A percentile compares a stretch with the other conserved stretches of the same genome.
These are phyloP conservation scores for Anthoceros angustus DNA, from an alignment of 225 moss, liverwort and hornwort species.

Conservation along the genomic window DNA sequence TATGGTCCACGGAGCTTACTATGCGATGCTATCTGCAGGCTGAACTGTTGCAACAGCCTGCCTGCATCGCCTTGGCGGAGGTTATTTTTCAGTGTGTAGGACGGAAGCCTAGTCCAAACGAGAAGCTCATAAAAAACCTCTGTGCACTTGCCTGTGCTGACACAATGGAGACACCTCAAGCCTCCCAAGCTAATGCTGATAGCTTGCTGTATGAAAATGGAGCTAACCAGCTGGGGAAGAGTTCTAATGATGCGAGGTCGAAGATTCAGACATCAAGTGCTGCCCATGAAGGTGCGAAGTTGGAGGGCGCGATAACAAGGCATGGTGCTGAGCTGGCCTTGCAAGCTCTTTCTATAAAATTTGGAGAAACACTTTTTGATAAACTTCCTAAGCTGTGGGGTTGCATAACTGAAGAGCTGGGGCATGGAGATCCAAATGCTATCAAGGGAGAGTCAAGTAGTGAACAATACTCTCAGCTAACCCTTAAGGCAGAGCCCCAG, in stretches of 20 bases:
- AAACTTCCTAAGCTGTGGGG: slow-evolving; percentile 86
- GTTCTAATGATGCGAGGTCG: slow-evolving; percentile 20
- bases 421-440: slow-evolving; percentile 26
- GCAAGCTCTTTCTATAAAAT: slow-evolving; percentile 60
- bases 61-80: slow-evolving; percentile 69
- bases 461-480: slow-evolving; percentile 28
- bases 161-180: slow-evolving; percentile 66
- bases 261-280: slow-evolving; percentile 30
- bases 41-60: slow-evolving; percentile 68
- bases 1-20: neutral
- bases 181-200: slow-evolving; percentile 39
- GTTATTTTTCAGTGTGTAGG: slow-evolving; percentile 78
- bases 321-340: slow-evolving; percentile 70
- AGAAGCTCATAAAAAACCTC: slow-evolving; percentile 76
- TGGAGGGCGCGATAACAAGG: slow-evolving; percentile 70
- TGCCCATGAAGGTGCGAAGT: slow-evolving; percentile 54
- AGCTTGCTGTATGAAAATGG: slow-evolving; percentile 32
- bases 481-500: slow-evolving; percentile 54
- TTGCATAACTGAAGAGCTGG: slow-evolving; percentile 75
- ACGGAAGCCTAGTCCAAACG: slow-evolving; percentile 75
- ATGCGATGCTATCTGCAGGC: slow-evolving; percentile 26
- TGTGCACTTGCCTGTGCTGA: slow-evolving; percentile 64
- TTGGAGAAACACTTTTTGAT: slow-evolving; percentile 51
- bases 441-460: slow-evolving; percentile 14
- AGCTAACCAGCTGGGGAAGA: slow-evolving; percentile 28